phyloP scores from a whole-genome alignment of 2,329 filamentous ascomycete genomes.

The Fusarium albosuccineum region DNA sequence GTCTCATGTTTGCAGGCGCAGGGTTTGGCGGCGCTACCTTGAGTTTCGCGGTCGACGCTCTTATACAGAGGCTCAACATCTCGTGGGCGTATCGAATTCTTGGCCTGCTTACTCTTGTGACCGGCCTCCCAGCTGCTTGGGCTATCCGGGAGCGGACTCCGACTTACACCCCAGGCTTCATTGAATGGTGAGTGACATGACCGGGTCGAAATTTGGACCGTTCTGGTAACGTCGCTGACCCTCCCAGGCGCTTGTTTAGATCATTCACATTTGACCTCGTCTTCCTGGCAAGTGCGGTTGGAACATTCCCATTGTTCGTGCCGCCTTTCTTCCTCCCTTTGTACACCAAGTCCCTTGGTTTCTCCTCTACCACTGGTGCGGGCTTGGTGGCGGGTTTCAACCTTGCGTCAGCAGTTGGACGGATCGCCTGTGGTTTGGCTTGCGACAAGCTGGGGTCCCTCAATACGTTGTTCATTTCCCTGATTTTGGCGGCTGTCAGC shows the following conservation, averaged over 20 bases:
- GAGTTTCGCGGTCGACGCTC: slow-evolving; percentile 61
- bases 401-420: slow-evolving; percentile 68
- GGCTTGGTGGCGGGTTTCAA: slow-evolving; percentile 72
- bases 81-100: slow-evolving; percentile 66
- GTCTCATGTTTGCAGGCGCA: slow-evolving; percentile 64
- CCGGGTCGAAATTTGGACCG: neutral
- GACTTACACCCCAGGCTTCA: slow-evolving; percentile 44
- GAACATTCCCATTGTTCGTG: slow-evolving; percentile 70
- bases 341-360: slow-evolving; percentile 64
- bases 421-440: slow-evolving; percentile 64
- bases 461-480: slow-evolving; percentile 64
- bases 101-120: slow-evolving; percentile 63
- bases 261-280: slow-evolving; percentile 63
- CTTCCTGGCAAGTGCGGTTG: slow-evolving; percentile 68
- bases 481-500: slow-evolving; percentile 66
- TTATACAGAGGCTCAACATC: slow-evolving; percentile 59
- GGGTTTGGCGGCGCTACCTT: slow-evolving; percentile 68
- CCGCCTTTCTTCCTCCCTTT: slow-evolving; percentile 71
- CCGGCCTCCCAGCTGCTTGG: slow-evolving; percentile 67
- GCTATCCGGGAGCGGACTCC: slow-evolving; percentile 60
- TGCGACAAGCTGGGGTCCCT: slow-evolving; percentile 67
- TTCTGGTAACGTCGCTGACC: slow-evolving; percentile 7
- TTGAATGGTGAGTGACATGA: slow-evolving; percentile 60
- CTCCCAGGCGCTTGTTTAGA: slow-evolving; percentile 62
- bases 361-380: slow-evolving; percentile 65